These are phyloP conservation scores for Gastrodia elata DNA, from an alignment of 106 monocot genomes.

Conservation along the genomic window DNA sequence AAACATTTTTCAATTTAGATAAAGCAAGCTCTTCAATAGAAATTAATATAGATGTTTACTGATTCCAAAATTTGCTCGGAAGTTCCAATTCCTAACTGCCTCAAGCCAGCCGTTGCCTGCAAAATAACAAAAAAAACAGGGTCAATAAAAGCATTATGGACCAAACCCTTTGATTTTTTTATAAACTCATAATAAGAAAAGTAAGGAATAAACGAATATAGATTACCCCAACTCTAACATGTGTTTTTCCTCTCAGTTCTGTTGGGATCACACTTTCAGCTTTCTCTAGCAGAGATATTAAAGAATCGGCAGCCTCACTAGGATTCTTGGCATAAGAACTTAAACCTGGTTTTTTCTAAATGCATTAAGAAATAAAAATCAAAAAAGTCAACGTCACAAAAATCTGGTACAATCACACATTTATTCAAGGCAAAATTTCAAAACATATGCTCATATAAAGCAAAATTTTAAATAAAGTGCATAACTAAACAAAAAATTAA, in stretches of 20 bases:
- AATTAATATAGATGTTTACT: slow-evolving; percentile 26
- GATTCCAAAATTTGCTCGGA: slow-evolving; percentile 75
- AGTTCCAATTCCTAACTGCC: slow-evolving; percentile 66
- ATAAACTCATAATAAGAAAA: not conserved
- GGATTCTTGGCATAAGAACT: slow-evolving; percentile 69
- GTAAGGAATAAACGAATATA: not conserved
- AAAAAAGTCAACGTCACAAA: not conserved
- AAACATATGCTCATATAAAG: not conserved
- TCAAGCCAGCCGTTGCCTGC: slow-evolving; percentile 88
- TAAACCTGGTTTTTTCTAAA: slow-evolving; percentile 78
- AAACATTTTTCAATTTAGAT: not conserved
- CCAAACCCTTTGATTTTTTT: not conserved
- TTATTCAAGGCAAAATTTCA: not conserved
- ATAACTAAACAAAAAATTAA: no score
- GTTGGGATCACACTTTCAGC: slow-evolving; percentile 61
- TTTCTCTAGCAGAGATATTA: slow-evolving; percentile 52
- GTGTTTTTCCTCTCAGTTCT: slow-evolving; percentile 49
- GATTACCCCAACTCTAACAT: slow-evolving; percentile 92
- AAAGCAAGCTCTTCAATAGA: not conserved
- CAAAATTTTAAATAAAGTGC: no score
- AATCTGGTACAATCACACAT: no score
- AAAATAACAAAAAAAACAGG: slow-evolving; percentile 11
- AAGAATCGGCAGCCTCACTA: slow-evolving; percentile 72
- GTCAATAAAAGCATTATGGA: not conserved
- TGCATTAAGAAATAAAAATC: slow-evolving; percentile 6